These are phyloP conservation scores for Colletotrichum tropicicola DNA, from an alignment of 2,329 filamentous ascomycete species.

Conservation along the genomic window DNA sequence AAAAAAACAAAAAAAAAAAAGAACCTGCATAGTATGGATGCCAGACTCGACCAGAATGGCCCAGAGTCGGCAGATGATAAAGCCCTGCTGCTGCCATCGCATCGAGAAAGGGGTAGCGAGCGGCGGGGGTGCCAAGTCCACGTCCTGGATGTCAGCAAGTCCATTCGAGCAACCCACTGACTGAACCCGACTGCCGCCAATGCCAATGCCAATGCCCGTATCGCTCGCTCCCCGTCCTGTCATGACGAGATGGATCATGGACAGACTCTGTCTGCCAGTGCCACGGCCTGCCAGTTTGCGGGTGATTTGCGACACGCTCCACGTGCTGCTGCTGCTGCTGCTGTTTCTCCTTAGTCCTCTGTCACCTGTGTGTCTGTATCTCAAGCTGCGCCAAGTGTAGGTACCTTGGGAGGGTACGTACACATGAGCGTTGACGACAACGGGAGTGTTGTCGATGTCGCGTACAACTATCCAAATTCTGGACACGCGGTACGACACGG, in stretches of 20 bases:
- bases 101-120: constrained; percentile 14
- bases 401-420: too few relatives aligned
- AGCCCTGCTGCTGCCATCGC: background rate
- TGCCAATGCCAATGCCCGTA: background rate
- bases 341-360: background rate
- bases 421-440: too few relatives aligned
- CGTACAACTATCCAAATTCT: too few relatives aligned
- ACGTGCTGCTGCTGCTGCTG: too few relatives aligned
- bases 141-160: background rate
- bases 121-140: background rate
- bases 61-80: constrained; percentile 8
- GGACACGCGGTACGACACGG: too few relatives aligned
- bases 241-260: background rate
- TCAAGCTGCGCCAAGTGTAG: too few relatives aligned
- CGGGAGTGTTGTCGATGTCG: too few relatives aligned
- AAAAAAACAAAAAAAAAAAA: background rate
- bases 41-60: too few relatives aligned
- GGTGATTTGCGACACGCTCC: background rate
- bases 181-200: background rate
- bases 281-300: constrained; percentile 6
- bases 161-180: constrained; percentile 18
- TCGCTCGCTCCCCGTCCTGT: too few relatives aligned
- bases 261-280: constrained; percentile 12
- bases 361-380: background rate
- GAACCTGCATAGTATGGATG: too few relatives aligned